Evolutionary conservation across 805 yeast species (phyloP).

Genomic region (Starmerella tilneyi): DNA sequence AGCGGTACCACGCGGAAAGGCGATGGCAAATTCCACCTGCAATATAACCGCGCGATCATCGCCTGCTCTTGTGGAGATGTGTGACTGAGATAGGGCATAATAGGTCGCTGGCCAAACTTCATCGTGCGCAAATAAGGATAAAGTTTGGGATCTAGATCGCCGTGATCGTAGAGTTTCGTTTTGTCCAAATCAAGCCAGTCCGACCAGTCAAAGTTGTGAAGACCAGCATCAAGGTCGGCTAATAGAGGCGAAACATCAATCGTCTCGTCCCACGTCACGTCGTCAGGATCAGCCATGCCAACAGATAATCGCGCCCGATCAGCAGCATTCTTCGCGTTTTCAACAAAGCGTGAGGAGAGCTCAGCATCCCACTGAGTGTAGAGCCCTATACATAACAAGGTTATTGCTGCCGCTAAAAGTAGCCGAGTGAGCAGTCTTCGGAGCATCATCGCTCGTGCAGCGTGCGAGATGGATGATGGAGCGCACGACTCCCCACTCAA

Average conservation of each 20-base stretch:
- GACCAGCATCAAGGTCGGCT: constrained; percentile 9
- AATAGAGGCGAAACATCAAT: constrained; percentile 13
- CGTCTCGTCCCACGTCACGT: constrained; percentile 9
- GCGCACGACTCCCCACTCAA: too few relatives aligned
- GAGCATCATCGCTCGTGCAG: neutral
- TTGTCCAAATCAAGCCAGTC: constrained; percentile 28
- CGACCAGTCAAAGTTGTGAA: constrained; percentile 24
- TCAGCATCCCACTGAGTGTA: neutral
- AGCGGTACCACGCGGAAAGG: constrained; percentile 20
- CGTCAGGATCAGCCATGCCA: neutral
- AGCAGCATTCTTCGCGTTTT: constrained; percentile 1
- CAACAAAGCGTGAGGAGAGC: neutral
- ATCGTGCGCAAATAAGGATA: constrained; percentile 16
- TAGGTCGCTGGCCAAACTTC: constrained; percentile 2
- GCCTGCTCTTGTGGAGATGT: constrained; percentile 19
- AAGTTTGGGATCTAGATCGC: constrained; percentile 13
- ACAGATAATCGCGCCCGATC: neutral
- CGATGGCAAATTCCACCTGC: constrained; percentile 14
- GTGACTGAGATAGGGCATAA: constrained; percentile 8
- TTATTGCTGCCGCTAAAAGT: neutral
- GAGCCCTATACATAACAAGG: neutral
- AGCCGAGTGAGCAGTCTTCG: neutral
- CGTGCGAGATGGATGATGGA: too few relatives aligned
- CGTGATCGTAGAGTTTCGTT: constrained; percentile 11
- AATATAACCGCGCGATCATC: constrained; percentile 22